These are phyloP conservation scores for Cylindrotheca fusiformis DNA, from an alignment of 108 stramenopile species.

Conservation along the genomic window DNA sequence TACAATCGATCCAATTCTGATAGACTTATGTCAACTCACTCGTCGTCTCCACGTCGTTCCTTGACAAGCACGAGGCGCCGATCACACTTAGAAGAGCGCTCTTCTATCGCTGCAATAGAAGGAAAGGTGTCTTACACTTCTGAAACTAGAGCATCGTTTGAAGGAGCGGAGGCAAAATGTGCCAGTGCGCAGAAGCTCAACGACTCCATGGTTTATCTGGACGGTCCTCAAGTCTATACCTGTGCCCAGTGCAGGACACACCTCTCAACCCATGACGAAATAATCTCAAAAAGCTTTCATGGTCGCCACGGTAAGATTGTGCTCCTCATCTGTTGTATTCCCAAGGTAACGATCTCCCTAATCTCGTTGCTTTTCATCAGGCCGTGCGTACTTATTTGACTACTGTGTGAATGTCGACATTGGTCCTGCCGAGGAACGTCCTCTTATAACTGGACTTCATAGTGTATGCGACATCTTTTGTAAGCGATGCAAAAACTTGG, in stretches of 20 bases:
- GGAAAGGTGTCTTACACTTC: too few relatives aligned
- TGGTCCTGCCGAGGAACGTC: slow-evolving; percentile 78
- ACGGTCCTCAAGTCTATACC: slow-evolving; percentile 85
- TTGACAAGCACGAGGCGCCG: neutral
- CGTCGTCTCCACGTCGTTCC: too few relatives aligned
- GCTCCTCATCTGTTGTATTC: neutral
- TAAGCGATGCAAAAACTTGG: slow-evolving; percentile 76
- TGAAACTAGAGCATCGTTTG: slow-evolving; percentile 1
- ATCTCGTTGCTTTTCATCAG: slow-evolving; percentile 20
- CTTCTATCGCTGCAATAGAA: neutral
- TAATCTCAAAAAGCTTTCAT: slow-evolving; percentile 94
- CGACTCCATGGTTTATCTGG: slow-evolving; percentile 86
- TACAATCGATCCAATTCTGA: neutral
- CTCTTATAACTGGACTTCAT: slow-evolving; percentile 93
- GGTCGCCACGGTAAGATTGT: slow-evolving; percentile 80
- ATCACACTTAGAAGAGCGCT: neutral
- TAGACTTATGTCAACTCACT: too few relatives aligned
- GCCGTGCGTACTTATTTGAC: slow-evolving; percentile 89
- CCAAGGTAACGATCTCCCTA: neutral
- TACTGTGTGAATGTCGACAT: slow-evolving; percentile 81
- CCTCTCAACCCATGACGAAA: slow-evolving; percentile 89
- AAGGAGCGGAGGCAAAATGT: slow-evolving; percentile 25
- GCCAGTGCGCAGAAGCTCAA: slow-evolving; percentile 57
- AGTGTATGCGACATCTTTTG: slow-evolving; percentile 91
- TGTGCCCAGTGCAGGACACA: slow-evolving; percentile 90